These are phyloP conservation scores for Phytophthora foliorum DNA, from an alignment of 352 stramenopile species.

Conservation along the genomic window DNA sequence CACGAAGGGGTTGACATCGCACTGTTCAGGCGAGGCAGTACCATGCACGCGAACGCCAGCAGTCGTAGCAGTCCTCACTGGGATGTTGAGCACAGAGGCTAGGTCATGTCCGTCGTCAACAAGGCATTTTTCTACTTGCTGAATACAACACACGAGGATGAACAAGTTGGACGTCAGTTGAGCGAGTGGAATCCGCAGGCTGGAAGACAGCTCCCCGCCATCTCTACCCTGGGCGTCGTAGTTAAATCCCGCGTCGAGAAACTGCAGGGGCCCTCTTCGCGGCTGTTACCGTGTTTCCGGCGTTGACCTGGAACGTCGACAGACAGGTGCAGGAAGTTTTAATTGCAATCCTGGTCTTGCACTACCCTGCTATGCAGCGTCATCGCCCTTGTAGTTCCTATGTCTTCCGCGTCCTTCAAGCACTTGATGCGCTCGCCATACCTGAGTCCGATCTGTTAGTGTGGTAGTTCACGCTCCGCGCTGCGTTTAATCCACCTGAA, in stretches of 20 bases:
- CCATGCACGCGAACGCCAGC: too few relatives aligned
- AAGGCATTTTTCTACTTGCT: too few relatives aligned
- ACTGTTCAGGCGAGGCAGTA: too few relatives aligned
- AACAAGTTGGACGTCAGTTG: too few relatives aligned
- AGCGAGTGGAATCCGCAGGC: too few relatives aligned
- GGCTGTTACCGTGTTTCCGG: background rate
- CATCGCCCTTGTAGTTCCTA: background rate
- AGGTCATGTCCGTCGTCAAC: too few relatives aligned
- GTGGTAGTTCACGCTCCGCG: background rate
- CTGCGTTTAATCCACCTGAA: background rate
- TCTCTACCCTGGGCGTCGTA: background rate
- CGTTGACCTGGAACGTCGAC: background rate
- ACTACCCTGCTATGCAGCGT: background rate
- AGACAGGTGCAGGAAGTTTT: background rate
- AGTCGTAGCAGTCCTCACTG: too few relatives aligned
- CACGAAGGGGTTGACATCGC: too few relatives aligned
- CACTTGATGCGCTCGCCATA: background rate
- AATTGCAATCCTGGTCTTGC: background rate
- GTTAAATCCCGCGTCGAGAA: background rate
- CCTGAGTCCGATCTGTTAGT: background rate
- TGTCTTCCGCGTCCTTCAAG: background rate
- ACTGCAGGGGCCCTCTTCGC: background rate
- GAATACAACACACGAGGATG: too few relatives aligned
- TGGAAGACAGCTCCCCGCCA: background rate
- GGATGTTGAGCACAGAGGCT: too few relatives aligned